These are phyloP conservation scores for Wickerhamiella allomyrinae DNA, from an alignment of 805 yeast species.

Conservation along the genomic window DNA sequence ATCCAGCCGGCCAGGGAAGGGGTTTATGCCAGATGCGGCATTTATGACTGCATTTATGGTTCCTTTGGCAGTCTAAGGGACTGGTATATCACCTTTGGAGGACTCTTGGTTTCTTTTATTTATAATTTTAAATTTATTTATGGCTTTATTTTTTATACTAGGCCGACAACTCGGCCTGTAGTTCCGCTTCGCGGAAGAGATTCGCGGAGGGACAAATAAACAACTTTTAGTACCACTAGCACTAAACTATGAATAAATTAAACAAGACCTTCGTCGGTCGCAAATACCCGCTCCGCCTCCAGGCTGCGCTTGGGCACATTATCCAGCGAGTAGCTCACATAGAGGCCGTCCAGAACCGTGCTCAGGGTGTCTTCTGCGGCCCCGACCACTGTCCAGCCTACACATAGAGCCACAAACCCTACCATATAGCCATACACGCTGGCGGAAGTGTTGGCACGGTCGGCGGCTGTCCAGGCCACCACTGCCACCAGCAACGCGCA, in stretches of 20 bases:
- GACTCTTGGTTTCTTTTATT: too few species aligned
- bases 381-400: conserved; percentile 32
- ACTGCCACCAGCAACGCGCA: conserved; percentile 27
- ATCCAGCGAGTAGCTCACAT: conserved; percentile 26
- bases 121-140: too few species aligned
- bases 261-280: neutral
- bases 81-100: too few species aligned
- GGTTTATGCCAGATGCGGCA: too few species aligned
- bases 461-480: conserved; percentile 29
- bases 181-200: too few species aligned
- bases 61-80: neutral
- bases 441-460: conserved; percentile 22
- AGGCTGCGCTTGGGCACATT: conserved; percentile 17
- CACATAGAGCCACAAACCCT: conserved; percentile 27
- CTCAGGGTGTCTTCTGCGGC: conserved; percentile 29
- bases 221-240: too few species aligned
- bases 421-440: conserved; percentile 28
- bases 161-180: too few species aligned
- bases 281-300: conserved; percentile 22
- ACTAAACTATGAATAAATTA: conserved; percentile 1
- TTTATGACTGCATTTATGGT: too few species aligned
- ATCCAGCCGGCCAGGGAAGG: too few species aligned
- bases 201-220: neutral
- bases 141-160: too few species aligned
- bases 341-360: conserved; percentile 25